Base-by-base conservation (phyloP, 2,329 filamentous ascomycete species). In the Hypoxylon sp. region DNA sequence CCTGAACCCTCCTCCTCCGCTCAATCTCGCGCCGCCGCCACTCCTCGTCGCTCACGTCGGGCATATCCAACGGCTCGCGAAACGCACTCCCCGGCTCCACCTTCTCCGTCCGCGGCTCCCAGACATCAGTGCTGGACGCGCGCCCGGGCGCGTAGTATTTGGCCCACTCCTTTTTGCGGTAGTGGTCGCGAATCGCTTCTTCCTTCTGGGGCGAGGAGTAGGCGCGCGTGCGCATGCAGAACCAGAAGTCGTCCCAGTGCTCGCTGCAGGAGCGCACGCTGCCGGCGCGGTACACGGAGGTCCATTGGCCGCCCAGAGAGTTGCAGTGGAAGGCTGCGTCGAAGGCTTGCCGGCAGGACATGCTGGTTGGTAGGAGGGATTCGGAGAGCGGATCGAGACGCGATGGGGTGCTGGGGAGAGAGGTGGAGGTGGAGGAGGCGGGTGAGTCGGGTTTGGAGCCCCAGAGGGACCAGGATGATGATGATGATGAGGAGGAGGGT, bases 251-350 rank as follows among this genome's bases (percentile, higher is more conserved):
- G 67, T 91, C 87, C 94, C 95, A 98, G 69, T 94, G 90, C 72
- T 97, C 91, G 68, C 85, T 88, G 84, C 96, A 99, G 2, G 87
- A 86, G 48, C 91, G 88, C 75, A 97, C 83, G 45, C 85, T 82
- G 68, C 96, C 96, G 77, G 93, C 91, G 41, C 96, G 91, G 84
- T 98, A 99, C 38, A 98, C 87, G 75, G 93, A 90, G 75, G 92
- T 94, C 85, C 94, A 97, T 79, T 98, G 94, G 0, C 95, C 94
- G 58, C 93, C 94, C 7, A 97, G 85, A 0, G 91, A 93, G 78
- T 96, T 93, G 86, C 96, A 99, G 84, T 95, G 93, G 87, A 95
- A 98, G 65, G 95, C 94, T 70, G 89, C 87, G 83, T 99, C 96
- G 82, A 99, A 98, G 73, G 94, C 91, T 67, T 91, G 86, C 56